Evolutionary conservation across 192 early-diverging fungal genomes (phyloP).

Genomic region (Coemansia aciculifera): DNA sequence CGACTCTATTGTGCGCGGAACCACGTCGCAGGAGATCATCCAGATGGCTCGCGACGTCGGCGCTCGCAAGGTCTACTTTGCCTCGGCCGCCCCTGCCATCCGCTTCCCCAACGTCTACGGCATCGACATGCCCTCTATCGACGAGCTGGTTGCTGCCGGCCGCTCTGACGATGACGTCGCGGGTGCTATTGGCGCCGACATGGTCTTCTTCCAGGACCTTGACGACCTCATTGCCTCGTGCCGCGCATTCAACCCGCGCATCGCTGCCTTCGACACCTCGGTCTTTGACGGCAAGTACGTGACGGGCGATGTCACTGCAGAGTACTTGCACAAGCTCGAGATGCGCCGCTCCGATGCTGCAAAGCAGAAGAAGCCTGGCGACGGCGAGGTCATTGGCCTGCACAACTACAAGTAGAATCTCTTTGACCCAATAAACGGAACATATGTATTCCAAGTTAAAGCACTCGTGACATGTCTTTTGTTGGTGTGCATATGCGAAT

Average conservation of each 20-base stretch:
- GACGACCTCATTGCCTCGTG: constrained; percentile 84
- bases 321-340: constrained; percentile 65
- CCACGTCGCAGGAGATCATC: constrained; percentile 97
- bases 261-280: constrained; percentile 89
- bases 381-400: constrained; percentile 52
- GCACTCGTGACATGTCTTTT: background rate
- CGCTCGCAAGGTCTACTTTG: constrained; percentile 98
- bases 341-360: constrained; percentile 41
- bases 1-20: constrained; percentile 99
- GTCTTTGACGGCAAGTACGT: constrained; percentile 96
- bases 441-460: background rate
- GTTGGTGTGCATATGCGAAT: constrained; percentile 8
- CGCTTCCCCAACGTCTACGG: constrained; percentile 99
- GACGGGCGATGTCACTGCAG: constrained; percentile 71
- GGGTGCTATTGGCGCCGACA: constrained; percentile 87
- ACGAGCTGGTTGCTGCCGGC: constrained; percentile 86
- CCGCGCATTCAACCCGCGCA: constrained; percentile 78
- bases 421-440: background rate
- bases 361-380: constrained; percentile 37
- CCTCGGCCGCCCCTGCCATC: constrained; percentile 95
- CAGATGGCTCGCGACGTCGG: constrained; percentile 99
- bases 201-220: constrained; percentile 91
- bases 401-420: constrained; percentile 48
- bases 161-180: constrained; percentile 85
- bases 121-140: constrained; percentile 97